Conservation (phyloP, 2,329 filamentous ascomycete genomes). For the Dactylellina drechsleri region DNA sequence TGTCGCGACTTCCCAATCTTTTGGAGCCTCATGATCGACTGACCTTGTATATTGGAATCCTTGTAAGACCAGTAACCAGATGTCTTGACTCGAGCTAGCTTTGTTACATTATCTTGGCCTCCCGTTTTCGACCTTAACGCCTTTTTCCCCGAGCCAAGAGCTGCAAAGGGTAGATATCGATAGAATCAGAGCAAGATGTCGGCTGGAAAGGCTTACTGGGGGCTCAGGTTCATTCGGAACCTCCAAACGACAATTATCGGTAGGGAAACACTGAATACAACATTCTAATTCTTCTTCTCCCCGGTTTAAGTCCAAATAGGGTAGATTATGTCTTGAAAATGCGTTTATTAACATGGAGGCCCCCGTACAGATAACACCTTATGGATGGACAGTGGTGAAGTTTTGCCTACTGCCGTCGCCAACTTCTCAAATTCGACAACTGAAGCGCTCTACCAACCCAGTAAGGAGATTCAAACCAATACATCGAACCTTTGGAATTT, state of each 20-base stretch:
- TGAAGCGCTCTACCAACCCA: constrained; percentile 20
- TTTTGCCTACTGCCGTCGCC: constrained; percentile 10
- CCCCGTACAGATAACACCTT: constrained; percentile 17
- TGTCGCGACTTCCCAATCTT: constrained; percentile 1
- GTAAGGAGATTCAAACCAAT: neutral
- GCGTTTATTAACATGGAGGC: neutral
- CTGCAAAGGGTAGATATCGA: too few relatives aligned
- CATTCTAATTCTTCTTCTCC: neutral
- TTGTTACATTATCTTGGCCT: too few relatives aligned
- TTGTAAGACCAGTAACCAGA: neutral
- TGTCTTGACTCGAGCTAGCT: too few relatives aligned
- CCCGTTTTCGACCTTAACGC: too few relatives aligned
- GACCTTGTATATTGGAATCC: neutral
- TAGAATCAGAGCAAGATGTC: neutral
- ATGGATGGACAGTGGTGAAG: constrained; percentile 44
- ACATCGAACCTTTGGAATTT: neutral
- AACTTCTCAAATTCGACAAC: constrained; percentile 33
- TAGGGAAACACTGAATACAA: constrained; percentile 1
- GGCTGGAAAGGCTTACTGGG: constrained; percentile 21
- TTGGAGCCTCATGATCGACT: constrained; percentile 25
- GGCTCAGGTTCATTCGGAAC: constrained; percentile 40
- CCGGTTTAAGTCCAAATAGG: neutral
- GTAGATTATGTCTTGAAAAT: neutral
- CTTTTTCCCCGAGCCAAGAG: too few relatives aligned
- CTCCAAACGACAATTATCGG: constrained; percentile 30